phyloP scores from a whole-genome alignment of 2,329 filamentous ascomycete species.

The Alternaria ventricosa region DNA sequence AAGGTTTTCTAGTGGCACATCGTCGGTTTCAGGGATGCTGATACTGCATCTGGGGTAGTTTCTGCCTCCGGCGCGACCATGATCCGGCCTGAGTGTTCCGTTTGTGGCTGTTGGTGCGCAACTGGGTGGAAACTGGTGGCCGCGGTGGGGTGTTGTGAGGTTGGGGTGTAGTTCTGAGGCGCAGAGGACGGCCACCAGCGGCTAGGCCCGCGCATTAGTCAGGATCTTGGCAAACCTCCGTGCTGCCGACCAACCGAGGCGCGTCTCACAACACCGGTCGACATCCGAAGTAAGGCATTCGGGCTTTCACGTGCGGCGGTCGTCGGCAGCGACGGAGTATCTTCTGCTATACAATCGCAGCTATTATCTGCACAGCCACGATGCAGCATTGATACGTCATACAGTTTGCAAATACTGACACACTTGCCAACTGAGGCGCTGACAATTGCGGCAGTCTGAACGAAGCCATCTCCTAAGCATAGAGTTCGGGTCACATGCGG shows the following conservation, averaged over 20 bases:
- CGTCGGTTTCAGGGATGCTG: slow-evolving; percentile 36
- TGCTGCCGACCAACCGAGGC: neutral
- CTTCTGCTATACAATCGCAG: neutral
- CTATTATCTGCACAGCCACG: neutral
- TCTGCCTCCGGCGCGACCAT: slow-evolving; percentile 22
- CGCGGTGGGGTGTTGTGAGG: slow-evolving; percentile 3
- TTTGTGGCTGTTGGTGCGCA: slow-evolving; percentile 14
- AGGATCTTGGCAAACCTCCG: slow-evolving; percentile 4
- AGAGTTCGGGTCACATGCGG: neutral
- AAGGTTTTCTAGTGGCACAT: slow-evolving; percentile 39
- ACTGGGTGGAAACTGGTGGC: slow-evolving; percentile 1
- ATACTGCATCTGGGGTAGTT: slow-evolving; percentile 27
- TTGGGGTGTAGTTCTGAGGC: neutral
- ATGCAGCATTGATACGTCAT: neutral
- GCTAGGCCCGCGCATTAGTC: slow-evolving; percentile 1
- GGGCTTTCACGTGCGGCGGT: neutral
- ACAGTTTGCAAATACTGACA: neutral
- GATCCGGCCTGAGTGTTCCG: slow-evolving; percentile 26
- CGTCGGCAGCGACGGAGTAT: neutral
- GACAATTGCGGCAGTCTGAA: neutral
- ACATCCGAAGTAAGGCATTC: neutral
- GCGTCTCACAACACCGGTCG: neutral
- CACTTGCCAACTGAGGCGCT: neutral
- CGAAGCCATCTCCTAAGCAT: neutral
- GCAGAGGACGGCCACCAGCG: neutral